A percentile compares a stretch with the other conserved stretches of the same genome.
These are phyloP conservation scores for Metschnikowia henanensis DNA, from an alignment of 805 yeast genomes.

Conservation along the genomic window DNA sequence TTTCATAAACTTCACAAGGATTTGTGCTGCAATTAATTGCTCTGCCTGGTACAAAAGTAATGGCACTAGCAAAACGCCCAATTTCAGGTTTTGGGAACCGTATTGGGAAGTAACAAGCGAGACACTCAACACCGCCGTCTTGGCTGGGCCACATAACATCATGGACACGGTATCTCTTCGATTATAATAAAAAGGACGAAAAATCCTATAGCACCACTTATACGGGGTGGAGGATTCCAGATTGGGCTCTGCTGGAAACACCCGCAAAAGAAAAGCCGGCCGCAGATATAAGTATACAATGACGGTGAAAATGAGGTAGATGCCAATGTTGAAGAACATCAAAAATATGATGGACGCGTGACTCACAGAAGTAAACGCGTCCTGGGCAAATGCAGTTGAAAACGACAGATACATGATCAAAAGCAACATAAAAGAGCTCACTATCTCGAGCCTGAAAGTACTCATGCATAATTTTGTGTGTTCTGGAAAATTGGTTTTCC, in stretches of 20 bases:
- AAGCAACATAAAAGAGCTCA: constrained; percentile 78
- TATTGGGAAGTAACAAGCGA: constrained; percentile 80
- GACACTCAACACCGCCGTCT: constrained; percentile 91
- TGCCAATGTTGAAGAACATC: constrained; percentile 80
- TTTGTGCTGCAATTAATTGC: constrained; percentile 81
- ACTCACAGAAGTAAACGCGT: constrained; percentile 72
- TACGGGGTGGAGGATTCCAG: constrained; percentile 47
- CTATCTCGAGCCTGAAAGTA: constrained; percentile 62
- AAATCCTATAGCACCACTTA: constrained; percentile 39
- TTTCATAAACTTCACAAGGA: constrained; percentile 64
- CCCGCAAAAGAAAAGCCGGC: constrained; percentile 48
- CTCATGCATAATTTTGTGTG: constrained; percentile 60
- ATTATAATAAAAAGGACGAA: constrained; percentile 69
- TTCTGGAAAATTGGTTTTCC: constrained; percentile 68
- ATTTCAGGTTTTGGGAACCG: constrained; percentile 56
- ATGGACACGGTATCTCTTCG: constrained; percentile 74
- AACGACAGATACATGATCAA: constrained; percentile 78
- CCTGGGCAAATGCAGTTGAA: constrained; percentile 82
- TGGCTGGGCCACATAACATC: constrained; percentile 89
- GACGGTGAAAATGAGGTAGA: constrained; percentile 73
- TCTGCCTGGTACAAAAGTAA: constrained; percentile 84
- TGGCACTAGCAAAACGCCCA: constrained; percentile 78
- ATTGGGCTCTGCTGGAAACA: constrained; percentile 49
- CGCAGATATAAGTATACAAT: constrained; percentile 62
- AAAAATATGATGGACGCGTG: constrained; percentile 70